A percentile compares a stretch with the other conserved stretches of the same genome.
Evolutionary conservation across 1,139 yeast species (phyloP).

Genomic region (Pneumocystis murina): DNA sequence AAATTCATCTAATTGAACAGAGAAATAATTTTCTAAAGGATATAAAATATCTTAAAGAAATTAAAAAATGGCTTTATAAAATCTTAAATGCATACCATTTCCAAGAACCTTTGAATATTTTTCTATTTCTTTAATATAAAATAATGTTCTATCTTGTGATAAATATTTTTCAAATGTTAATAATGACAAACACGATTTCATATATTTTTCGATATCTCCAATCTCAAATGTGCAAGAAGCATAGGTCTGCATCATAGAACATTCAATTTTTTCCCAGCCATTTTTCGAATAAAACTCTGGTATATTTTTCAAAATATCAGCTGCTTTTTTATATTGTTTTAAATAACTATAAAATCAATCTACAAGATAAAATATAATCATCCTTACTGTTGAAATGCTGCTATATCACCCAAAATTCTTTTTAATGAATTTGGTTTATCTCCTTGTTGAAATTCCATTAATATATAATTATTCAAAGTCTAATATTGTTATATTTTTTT

Average conservation of each 20-base stretch:
- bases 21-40: background rate
- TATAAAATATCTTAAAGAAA: background rate
- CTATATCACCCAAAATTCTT: conserved; percentile 33
- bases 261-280: conserved; percentile 66
- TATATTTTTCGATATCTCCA: conserved; percentile 18
- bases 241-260: conserved; percentile 47
- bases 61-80: background rate
- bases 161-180: conserved; percentile 18
- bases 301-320: conserved; percentile 47
- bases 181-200: conserved; percentile 22
- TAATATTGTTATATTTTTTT: background rate
- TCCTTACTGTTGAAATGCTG: conserved; percentile 31
- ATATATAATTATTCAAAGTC: conserved; percentile 18
- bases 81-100: background rate
- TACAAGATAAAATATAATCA: conserved; percentile 54
- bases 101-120: background rate
- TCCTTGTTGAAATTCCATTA: conserved; percentile 24
- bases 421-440: conserved; percentile 30
- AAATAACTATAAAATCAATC: conserved; percentile 52
- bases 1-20: background rate
- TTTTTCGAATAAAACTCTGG: conserved; percentile 50
- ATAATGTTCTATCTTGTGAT: conserved; percentile 13
- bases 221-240: conserved; percentile 50
- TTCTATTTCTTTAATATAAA: conserved; percentile 7
- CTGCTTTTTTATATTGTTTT: conserved; percentile 45